These are phyloP conservation scores for Phytophthora pluvialis DNA, from an alignment of 352 stramenopile species.

Conservation along the genomic window DNA sequence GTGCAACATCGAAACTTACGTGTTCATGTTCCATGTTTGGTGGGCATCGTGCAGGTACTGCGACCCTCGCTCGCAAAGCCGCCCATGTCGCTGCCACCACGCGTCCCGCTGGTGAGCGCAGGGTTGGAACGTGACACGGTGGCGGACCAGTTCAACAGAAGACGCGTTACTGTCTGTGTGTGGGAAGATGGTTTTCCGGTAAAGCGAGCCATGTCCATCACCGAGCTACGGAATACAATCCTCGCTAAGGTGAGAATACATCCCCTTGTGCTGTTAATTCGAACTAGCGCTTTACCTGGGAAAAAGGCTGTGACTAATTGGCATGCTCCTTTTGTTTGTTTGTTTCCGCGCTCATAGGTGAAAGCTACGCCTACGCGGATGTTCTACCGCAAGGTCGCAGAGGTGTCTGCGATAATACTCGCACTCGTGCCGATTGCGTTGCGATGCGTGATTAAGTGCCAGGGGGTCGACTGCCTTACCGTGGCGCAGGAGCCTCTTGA, in stretches of 20 bases:
- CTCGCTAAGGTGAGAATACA: conserved; percentile 62
- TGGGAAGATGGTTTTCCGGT: conserved; percentile 73
- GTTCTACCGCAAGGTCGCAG: conserved; percentile 77
- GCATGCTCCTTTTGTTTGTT: not conserved
- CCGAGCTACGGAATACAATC: conserved; percentile 82
- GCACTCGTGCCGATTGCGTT: conserved; percentile 67
- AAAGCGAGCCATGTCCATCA: conserved; percentile 84
- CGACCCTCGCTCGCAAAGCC: conserved; percentile 24
- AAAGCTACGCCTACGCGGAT: conserved; percentile 74
- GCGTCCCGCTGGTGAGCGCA: conserved; percentile 26
- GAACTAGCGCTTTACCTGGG: not conserved
- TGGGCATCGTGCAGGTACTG: conserved; percentile 17
- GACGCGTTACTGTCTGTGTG: conserved; percentile 77
- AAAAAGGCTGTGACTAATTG: not conserved
- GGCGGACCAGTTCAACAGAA: conserved; percentile 59
- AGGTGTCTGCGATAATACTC: conserved; percentile 58
- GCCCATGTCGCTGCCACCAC: conserved; percentile 40
- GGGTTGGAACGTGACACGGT: conserved; percentile 44
- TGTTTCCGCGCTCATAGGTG: conserved; percentile 38
- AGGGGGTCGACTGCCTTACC: conserved; percentile 62
- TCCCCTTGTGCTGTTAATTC: conserved; percentile 2
- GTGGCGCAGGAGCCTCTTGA: conserved; percentile 58
- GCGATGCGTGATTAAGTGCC: conserved; percentile 61
- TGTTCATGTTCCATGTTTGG: conserved; percentile 3
- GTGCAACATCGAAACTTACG: conserved; percentile 15